Evolutionary conservation across 2,329 filamentous ascomycete genomes (phyloP).

Genomic region (Talaromyces verruculosus): DNA sequence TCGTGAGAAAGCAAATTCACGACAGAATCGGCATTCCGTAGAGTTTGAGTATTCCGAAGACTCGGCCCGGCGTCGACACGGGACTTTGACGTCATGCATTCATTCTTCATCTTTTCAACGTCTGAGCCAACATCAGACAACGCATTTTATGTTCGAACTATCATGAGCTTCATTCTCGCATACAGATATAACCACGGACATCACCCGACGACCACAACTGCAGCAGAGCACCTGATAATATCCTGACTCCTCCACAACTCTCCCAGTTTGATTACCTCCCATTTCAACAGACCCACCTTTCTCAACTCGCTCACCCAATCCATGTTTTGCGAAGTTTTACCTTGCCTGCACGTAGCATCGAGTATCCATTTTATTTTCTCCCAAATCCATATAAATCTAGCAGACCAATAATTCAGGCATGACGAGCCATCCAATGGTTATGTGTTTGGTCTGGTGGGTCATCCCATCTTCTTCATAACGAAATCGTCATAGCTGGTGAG

Average conservation of each 20-base stretch:
- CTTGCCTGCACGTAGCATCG: not conserved
- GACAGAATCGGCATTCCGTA: conserved; percentile 10
- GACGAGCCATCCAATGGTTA: not conserved
- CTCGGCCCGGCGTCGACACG: conserved; percentile 9
- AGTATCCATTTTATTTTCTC: not conserved
- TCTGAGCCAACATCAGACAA: not conserved
- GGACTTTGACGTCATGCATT: conserved; percentile 16
- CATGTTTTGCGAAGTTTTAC: not conserved
- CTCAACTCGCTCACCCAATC: conserved; percentile 6
- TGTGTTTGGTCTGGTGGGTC: not conserved
- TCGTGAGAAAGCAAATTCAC: not conserved
- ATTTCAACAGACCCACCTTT: conserved; percentile 1
- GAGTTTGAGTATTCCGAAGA: not conserved
- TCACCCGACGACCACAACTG: not conserved
- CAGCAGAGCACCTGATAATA: not conserved
- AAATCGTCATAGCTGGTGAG: conserved; percentile 16
- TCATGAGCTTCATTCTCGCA: not conserved
- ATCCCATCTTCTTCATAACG: conserved; percentile 9
- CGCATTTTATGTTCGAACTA: too few species aligned
- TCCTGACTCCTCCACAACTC: not conserved
- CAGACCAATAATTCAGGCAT: not conserved
- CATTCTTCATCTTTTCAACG: not conserved
- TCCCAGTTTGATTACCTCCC: not conserved
- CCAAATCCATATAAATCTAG: not conserved
- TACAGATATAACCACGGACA: not conserved